Conservation (phyloP, 2,329 filamentous ascomycete genomes). For the Clonostachys rhizophaga region DNA sequence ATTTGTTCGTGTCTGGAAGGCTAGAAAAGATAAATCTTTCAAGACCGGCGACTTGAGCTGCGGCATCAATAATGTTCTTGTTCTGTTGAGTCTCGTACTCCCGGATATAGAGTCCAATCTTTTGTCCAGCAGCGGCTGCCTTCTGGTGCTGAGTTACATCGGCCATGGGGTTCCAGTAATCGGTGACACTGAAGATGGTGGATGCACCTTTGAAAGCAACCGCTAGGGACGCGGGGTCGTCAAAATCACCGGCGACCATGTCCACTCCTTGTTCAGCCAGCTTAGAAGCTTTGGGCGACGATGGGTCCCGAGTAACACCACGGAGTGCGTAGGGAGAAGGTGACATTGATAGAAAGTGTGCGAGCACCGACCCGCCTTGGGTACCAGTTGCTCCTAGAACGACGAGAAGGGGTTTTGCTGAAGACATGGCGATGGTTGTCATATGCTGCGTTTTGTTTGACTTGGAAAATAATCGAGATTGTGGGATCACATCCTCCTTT, state of each 20-base stretch:
- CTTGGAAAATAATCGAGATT: no score
- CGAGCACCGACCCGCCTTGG: conserved; percentile 8
- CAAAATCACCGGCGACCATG: conserved; percentile 6
- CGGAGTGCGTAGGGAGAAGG: conserved; percentile 5
- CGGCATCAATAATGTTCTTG: conserved; percentile 9
- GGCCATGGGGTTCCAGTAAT: conserved; percentile 4
- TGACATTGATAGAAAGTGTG: conserved; percentile 3
- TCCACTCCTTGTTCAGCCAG: conserved; percentile 5
- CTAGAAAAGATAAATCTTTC: conserved; percentile 39
- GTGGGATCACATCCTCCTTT: no score
- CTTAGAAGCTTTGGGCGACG: not conserved
- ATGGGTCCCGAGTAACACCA: conserved; percentile 5
- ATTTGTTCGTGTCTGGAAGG: conserved; percentile 34
- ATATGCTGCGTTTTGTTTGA: no score
- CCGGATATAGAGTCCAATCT: no score
- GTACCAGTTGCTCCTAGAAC: conserved; percentile 1
- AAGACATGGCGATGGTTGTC: not conserved
- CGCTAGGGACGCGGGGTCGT: conserved; percentile 3
- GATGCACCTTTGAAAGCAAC: conserved; percentile 7
- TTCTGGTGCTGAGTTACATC: conserved; percentile 1
- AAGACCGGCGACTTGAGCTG: conserved; percentile 8
- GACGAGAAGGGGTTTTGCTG: not conserved
- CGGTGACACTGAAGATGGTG: conserved; percentile 5
- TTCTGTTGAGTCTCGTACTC: conserved; percentile 6
- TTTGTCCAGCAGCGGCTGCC: conserved; percentile 4